Conservation (phyloP, 306 rosid species). For the Pterocarpus santalinus region DNA sequence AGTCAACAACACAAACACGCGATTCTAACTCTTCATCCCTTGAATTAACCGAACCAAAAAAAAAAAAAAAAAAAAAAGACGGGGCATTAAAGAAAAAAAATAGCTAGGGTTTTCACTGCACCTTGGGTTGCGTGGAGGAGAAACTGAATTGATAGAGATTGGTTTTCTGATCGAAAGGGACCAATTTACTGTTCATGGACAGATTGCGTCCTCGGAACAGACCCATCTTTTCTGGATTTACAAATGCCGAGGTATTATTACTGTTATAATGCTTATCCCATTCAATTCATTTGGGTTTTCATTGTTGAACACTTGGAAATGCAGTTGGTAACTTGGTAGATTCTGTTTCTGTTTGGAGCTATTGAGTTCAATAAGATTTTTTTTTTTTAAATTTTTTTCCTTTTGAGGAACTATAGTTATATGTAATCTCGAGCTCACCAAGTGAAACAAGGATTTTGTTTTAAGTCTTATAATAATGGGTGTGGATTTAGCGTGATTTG, state of each 20-base stretch:
- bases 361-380: no score
- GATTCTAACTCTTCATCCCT: no score
- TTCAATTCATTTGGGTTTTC: neutral
- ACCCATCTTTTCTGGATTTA: constrained; percentile 72
- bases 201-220: constrained; percentile 90
- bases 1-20: no score
- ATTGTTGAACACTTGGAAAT: neutral
- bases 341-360: no score
- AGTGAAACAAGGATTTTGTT: no score
- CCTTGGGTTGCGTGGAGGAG: neutral
- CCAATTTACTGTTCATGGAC: constrained; percentile 56
- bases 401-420: no score
- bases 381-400: no score
- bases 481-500: neutral
- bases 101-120: neutral
- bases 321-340: no score
- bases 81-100: no score
- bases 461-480: neutral
- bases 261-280: neutral
- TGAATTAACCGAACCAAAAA: no score
- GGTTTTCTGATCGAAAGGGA: neutral
- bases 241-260: constrained; percentile 72
- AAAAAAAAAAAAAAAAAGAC: no score
- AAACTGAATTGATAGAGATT: neutral
- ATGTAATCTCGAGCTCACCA: no score